Percentiles rank a stretch among this genome's conserved stretches.
Evolutionary conservation across 202 grass and related monocot species (phyloP).

Genomic region (Setaria italica): DNA sequence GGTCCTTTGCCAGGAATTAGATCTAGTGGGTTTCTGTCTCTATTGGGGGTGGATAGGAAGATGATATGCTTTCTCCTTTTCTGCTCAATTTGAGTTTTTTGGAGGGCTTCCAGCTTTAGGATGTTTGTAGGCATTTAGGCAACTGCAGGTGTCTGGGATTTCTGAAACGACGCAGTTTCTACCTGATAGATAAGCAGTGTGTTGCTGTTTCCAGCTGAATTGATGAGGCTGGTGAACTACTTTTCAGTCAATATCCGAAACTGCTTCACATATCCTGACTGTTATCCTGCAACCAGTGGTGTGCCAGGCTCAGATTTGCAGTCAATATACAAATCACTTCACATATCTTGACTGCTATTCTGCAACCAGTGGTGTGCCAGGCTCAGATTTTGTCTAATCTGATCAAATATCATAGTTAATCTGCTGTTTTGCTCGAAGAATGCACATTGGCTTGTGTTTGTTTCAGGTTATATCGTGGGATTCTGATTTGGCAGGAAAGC

Average conservation of each 20-base stretch:
- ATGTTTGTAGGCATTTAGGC: not conserved
- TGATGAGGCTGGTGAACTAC: not conserved
- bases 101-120: not conserved
- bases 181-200: not conserved
- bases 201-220: not conserved
- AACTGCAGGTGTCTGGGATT: not conserved
- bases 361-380: not conserved
- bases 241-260: not conserved
- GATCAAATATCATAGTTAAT: not conserved
- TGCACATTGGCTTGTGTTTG: conserved; percentile 7
- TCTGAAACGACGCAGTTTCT: not conserved
- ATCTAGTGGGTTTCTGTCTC: conserved; percentile 17
- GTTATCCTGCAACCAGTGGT: too few relatives aligned
- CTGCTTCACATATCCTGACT: not conserved
- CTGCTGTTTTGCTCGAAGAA: not conserved
- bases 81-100: not conserved
- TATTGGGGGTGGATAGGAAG: not conserved
- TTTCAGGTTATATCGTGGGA: not conserved
- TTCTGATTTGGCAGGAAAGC: conserved; percentile 12
- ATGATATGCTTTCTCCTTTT: not conserved
- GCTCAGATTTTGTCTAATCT: not conserved
- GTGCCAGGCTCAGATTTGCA: too few relatives aligned
- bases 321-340: not conserved
- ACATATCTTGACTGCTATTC: not conserved
- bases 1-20: conserved; percentile 37